These are phyloP conservation scores for Tricholoma terreum DNA, from an alignment of 768 basidiomycete species.

Conservation along the genomic window DNA sequence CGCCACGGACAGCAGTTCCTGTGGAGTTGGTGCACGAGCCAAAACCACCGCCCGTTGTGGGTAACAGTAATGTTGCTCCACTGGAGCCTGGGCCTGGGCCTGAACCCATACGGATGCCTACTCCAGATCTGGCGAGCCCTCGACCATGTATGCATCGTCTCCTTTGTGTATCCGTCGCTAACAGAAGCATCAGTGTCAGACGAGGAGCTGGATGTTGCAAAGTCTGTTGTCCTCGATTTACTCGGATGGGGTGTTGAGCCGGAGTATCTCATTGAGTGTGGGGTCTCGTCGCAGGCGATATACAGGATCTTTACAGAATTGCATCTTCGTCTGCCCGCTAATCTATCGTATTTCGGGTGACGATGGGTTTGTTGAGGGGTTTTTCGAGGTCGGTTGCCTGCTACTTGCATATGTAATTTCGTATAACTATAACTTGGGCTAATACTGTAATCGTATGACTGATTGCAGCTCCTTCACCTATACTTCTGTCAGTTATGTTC, in stretches of 20 bases:
- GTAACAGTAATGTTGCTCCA: background rate
- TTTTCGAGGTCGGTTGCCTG: background rate
- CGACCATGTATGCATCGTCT: background rate
- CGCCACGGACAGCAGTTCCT: background rate
- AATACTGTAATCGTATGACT: background rate
- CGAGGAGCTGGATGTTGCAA: constrained; percentile 41
- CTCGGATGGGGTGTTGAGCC: constrained; percentile 52
- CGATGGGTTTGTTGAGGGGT: background rate
- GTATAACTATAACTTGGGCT: background rate
- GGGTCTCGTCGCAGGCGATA: constrained; percentile 38
- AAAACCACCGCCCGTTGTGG: background rate
- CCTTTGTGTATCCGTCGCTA: background rate
- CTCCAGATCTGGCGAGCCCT: background rate
- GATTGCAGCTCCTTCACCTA: no score
- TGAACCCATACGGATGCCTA: background rate
- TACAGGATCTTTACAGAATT: constrained; percentile 43
- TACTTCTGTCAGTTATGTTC: no score
- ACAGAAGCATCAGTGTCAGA: constrained; percentile 32
- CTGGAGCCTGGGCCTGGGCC: background rate
- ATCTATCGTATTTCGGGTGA: constrained; percentile 18
- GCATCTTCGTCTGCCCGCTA: constrained; percentile 26
- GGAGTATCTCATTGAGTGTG: constrained; percentile 44
- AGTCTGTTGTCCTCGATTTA: constrained; percentile 50
- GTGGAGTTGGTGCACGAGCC: background rate
- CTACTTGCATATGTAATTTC: background rate